Conservation (phyloP, 2,329 filamentous ascomycete species). For the Phaeosphaeria sp. region DNA sequence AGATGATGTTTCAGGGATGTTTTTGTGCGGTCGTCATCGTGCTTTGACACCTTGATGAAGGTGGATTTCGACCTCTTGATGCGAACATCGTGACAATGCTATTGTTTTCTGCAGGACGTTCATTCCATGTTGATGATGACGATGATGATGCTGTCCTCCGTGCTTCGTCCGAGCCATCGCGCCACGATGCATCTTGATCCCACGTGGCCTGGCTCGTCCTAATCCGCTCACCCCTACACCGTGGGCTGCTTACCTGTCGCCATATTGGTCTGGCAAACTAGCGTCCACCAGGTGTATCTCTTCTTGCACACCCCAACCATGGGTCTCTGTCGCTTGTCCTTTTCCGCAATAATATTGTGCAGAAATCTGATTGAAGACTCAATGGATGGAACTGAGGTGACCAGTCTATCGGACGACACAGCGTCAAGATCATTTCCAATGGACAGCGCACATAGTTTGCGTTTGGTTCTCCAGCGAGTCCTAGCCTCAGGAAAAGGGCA, state of each 20-base stretch:
- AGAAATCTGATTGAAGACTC: too few relatives aligned
- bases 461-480: too few relatives aligned
- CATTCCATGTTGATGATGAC: neutral
- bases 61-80: neutral
- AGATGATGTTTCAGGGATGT: neutral
- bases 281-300: too few relatives aligned
- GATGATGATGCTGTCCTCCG: neutral
- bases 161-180: slow-evolving; percentile 1
- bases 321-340: too few relatives aligned
- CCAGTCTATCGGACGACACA: too few relatives aligned
- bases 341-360: too few relatives aligned
- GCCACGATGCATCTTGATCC: neutral
- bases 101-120: neutral
- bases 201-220: neutral
- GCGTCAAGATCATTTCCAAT: too few relatives aligned
- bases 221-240: neutral
- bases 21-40: neutral
- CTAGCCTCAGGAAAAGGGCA: too few relatives aligned
- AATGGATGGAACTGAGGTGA: too few relatives aligned
- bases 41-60: neutral
- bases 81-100: neutral
- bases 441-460: too few relatives aligned
- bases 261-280: neutral
- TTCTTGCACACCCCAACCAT: too few relatives aligned
- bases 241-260: slow-evolving; percentile 1